These are phyloP conservation scores for Epichloe baconii DNA, from an alignment of 2,329 filamentous ascomycete species.

Conservation along the genomic window DNA sequence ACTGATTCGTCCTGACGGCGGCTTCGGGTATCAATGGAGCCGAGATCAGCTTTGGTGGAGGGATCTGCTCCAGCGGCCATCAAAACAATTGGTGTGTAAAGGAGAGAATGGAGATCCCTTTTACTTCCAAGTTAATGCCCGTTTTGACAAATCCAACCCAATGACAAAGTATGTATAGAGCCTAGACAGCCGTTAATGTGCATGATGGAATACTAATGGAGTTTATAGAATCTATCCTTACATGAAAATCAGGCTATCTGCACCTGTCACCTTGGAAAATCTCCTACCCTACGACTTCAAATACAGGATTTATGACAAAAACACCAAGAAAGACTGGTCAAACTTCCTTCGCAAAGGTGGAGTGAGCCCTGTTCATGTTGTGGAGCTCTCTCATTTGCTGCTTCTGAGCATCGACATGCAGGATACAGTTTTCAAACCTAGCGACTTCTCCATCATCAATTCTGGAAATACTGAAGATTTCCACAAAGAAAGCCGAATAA, in stretches of 20 bases:
- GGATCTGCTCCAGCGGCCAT: slow-evolving; percentile 74
- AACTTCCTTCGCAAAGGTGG: slow-evolving; percentile 96
- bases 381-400: slow-evolving; percentile 86
- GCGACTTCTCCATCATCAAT: slow-evolving; percentile 96
- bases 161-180: slow-evolving; percentile 49
- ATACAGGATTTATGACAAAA: slow-evolving; percentile 97
- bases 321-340: slow-evolving; percentile 96
- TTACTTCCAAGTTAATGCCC: slow-evolving; percentile 90
- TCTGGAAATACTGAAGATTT: slow-evolving; percentile 80
- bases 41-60: slow-evolving; percentile 84
- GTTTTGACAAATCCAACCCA: slow-evolving; percentile 72
- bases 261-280: slow-evolving; percentile 89
- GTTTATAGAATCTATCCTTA: slow-evolving; percentile 64
- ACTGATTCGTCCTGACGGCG: slow-evolving; percentile 80
- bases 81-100: slow-evolving; percentile 75
- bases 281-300: slow-evolving; percentile 96
- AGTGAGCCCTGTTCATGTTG: slow-evolving; percentile 91
- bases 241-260: slow-evolving; percentile 85
- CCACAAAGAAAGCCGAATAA: slow-evolving; percentile 63
- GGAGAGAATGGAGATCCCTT: slow-evolving; percentile 82
- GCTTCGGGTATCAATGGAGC: slow-evolving; percentile 94
- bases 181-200: slow-evolving; percentile 1
- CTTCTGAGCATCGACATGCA: slow-evolving; percentile 93
- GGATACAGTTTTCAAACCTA: slow-evolving; percentile 85
- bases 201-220: not conserved